phyloP scores from a whole-genome alignment of 306 rosid species.

The Quercus robur region DNA sequence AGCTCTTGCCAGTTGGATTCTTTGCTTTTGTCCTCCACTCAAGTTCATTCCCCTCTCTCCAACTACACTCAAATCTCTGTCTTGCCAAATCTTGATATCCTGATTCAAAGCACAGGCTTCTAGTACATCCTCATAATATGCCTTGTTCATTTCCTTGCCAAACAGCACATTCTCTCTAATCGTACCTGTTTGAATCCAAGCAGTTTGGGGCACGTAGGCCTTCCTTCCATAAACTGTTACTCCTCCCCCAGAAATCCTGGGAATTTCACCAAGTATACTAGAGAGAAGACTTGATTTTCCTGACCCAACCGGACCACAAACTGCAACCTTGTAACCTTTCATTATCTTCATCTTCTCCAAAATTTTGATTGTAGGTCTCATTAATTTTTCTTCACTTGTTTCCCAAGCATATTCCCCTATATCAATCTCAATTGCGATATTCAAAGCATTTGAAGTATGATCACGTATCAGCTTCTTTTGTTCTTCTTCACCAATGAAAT shows the following conservation, averaged over 20 bases:
- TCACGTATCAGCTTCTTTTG: conserved; percentile 34
- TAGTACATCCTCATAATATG: conserved; percentile 56
- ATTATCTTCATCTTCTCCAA: conserved; percentile 42
- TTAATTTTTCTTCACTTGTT: conserved; percentile 30
- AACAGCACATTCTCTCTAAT: conserved; percentile 82
- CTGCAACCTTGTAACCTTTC: conserved; percentile 75
- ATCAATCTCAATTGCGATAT: conserved; percentile 50
- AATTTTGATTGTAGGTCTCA: conserved; percentile 60
- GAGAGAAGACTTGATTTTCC: conserved; percentile 88
- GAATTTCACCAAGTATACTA: conserved; percentile 75
- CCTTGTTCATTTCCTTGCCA: conserved; percentile 62
- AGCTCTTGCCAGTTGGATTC: conserved; percentile 92
- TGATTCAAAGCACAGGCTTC: conserved; percentile 77
- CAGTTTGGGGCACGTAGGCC: conserved; percentile 87
- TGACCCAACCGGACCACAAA: conserved; percentile 87
- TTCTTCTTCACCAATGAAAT: conserved; percentile 62
- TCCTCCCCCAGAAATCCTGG: conserved; percentile 61
- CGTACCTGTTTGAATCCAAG: conserved; percentile 95
- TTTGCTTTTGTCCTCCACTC: conserved; percentile 94
- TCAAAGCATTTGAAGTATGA: conserved; percentile 30
- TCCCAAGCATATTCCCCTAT: conserved; percentile 79
- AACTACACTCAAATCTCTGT: conserved; percentile 64
- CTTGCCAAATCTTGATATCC: conserved; percentile 69
- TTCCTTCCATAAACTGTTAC: conserved; percentile 52
- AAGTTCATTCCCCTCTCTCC: conserved; percentile 92